Evolutionary conservation across 2,329 filamentous ascomycete species (phyloP).

Genomic region (Cladosporium sp.): DNA sequence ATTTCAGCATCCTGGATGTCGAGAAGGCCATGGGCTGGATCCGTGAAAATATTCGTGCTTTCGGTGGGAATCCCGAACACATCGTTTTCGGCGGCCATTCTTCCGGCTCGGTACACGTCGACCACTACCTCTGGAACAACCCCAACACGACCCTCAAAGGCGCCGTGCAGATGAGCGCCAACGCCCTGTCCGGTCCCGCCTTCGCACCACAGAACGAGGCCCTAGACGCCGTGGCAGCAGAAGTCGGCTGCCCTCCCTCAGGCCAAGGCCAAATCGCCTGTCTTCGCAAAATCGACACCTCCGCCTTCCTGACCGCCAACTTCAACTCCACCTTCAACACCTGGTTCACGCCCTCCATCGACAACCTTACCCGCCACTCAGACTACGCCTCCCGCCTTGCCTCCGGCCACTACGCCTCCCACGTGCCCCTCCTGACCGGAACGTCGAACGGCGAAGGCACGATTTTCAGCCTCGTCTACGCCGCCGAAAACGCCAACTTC

Average conservation of each 20-base stretch:
- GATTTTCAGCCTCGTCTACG: constrained; percentile 10
- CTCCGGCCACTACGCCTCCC: constrained; percentile 1
- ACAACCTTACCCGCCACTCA: constrained; percentile 9
- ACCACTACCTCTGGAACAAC: constrained; percentile 49
- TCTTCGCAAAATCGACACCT: constrained; percentile 32
- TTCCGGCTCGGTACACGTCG: constrained; percentile 29
- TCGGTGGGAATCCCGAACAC: constrained; percentile 69
- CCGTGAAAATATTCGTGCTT: constrained; percentile 38
- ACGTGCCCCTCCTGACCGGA: constrained; percentile 22
- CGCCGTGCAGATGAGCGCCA: constrained; percentile 39
- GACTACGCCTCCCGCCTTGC: constrained; percentile 6
- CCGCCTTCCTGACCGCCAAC: constrained; percentile 28
- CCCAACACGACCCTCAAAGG: constrained; percentile 47
- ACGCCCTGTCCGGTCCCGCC: constrained; percentile 38
- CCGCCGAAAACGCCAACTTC: constrained; percentile 27
- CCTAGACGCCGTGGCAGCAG: constrained; percentile 35
- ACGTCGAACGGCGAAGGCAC: constrained; percentile 26
- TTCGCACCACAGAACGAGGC: constrained; percentile 37
- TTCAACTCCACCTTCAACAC: constrained; percentile 28
- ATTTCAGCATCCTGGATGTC: constrained; percentile 20
- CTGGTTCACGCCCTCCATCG: constrained; percentile 3
- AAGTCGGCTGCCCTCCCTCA: constrained; percentile 33
- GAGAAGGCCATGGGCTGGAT: constrained; percentile 34
- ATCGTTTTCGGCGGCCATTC: constrained; percentile 64
- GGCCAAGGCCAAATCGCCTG: constrained; percentile 36